phyloP scores from a whole-genome alignment of 257 asterid genomes.

The Primulina huaijiensis region DNA sequence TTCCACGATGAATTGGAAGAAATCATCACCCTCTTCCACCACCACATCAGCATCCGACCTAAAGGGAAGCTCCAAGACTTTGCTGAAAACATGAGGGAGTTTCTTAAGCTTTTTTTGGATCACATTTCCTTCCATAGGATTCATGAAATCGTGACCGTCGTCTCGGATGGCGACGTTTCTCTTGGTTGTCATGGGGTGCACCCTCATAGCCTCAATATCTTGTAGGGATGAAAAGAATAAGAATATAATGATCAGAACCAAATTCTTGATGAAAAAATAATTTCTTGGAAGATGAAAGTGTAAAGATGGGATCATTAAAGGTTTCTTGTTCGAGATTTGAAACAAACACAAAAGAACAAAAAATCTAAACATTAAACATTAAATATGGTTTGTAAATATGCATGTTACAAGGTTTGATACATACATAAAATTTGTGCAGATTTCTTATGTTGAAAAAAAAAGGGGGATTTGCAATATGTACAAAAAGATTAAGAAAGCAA shows the following conservation, averaged over 20 bases:
- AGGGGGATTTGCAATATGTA: no score
- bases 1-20: constrained; percentile 46
- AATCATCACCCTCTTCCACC: constrained; percentile 50
- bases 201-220: constrained; percentile 31
- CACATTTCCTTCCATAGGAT: constrained; percentile 25
- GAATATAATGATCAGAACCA: constrained; percentile 27
- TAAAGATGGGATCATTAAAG: constrained; percentile 29
- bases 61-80: constrained; percentile 64
- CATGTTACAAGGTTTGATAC: background rate
- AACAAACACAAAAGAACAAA: background rate
- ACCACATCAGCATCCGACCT: constrained; percentile 58
- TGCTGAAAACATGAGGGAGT: constrained; percentile 70
- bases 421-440: background rate
- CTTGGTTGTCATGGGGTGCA: constrained; percentile 29
- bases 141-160: constrained; percentile 7
- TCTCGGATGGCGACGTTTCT: constrained; percentile 20
- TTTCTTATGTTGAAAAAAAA: no score
- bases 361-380: background rate
- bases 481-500: no score
- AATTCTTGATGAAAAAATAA: constrained; percentile 31
- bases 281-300: constrained; percentile 30
- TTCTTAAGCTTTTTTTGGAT: constrained; percentile 48
- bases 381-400: background rate
- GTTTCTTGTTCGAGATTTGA: constrained; percentile 22
- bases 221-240: constrained; percentile 15